Evolutionary conservation across 2,329 filamentous ascomycete species (phyloP).

Genomic region (Pseudogymnoascus sp.): DNA sequence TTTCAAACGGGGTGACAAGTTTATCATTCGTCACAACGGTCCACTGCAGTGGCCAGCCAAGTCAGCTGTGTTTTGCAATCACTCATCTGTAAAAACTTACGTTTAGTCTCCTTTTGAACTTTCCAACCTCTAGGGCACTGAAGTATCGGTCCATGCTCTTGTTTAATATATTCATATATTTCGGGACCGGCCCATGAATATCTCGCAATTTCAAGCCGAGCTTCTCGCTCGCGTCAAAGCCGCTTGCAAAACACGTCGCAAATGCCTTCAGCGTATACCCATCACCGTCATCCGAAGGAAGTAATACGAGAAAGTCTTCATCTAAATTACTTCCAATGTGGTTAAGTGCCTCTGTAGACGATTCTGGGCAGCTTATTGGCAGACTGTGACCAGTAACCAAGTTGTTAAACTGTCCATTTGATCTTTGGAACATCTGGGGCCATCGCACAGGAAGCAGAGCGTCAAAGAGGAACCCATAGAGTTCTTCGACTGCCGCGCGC

Average conservation of each 20-base stretch:
- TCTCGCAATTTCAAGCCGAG: conserved; percentile 42
- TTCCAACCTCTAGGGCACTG: conserved; percentile 43
- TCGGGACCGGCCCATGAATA: conserved; percentile 53
- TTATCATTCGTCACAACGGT: conserved; percentile 32
- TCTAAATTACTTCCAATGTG: conserved; percentile 47
- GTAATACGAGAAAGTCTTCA: conserved; percentile 51
- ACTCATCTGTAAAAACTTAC: conserved; percentile 15
- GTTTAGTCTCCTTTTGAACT: conserved; percentile 48
- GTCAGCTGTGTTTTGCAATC: neutral
- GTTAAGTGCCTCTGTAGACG: conserved; percentile 36
- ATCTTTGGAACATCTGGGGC: conserved; percentile 42
- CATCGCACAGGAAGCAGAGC: conserved; percentile 51
- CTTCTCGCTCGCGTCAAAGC: conserved; percentile 50
- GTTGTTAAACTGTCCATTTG: conserved; percentile 31
- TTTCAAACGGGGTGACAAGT: conserved; percentile 34
- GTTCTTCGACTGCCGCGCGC: conserved; percentile 43
- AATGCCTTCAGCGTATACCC: conserved; percentile 50
- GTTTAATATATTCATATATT: conserved; percentile 48
- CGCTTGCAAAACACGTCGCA: conserved; percentile 47
- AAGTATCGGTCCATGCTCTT: conserved; percentile 57
- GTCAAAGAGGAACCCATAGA: conserved; percentile 47
- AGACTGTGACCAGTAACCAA: conserved; percentile 36
- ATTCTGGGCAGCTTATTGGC: conserved; percentile 30
- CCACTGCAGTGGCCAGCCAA: conserved; percentile 23
- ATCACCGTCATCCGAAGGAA: conserved; percentile 34